Evolutionary conservation across 805 yeast species (phyloP).

Genomic region (Nakazawaea sp.): DNA sequence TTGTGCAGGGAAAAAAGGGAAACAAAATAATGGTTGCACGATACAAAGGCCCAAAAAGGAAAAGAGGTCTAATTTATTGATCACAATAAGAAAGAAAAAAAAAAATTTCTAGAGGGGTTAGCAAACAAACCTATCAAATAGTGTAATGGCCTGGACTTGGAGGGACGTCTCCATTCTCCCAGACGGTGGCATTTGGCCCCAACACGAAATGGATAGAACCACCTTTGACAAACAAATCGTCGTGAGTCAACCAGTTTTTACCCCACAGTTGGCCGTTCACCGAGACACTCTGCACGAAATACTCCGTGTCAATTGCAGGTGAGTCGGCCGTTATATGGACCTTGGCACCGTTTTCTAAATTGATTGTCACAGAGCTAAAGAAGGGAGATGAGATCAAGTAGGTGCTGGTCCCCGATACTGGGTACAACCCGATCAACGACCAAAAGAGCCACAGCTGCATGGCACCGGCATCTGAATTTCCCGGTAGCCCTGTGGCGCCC

Average conservation of each 20-base stretch:
- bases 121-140: no score
- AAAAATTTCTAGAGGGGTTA: no score
- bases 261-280: slow-evolving; percentile 22
- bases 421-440: slow-evolving; percentile 27
- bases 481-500: slow-evolving; percentile 26
- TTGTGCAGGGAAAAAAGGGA: no score
- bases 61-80: no score
- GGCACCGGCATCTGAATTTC: slow-evolving; percentile 32
- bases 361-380: slow-evolving; percentile 17
- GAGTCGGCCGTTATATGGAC: slow-evolving; percentile 2
- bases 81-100: no score
- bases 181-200: slow-evolving; percentile 14
- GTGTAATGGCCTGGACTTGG: slow-evolving; percentile 21
- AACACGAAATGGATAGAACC: slow-evolving; percentile 16
- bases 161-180: slow-evolving; percentile 23
- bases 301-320: slow-evolving; percentile 15
- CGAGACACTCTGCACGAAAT: slow-evolving; percentile 23
- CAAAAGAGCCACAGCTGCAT: slow-evolving; percentile 31
- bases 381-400: slow-evolving; percentile 27
- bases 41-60: no score
- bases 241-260: slow-evolving; percentile 27
- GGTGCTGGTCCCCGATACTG: slow-evolving; percentile 28
- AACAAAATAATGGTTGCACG: no score
- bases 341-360: slow-evolving; percentile 19
- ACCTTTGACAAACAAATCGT: slow-evolving; percentile 23